Percentiles rank a stretch among this genome's conserved stretches.
These are phyloP conservation scores for Calonectria crousiana DNA, from an alignment of 2,329 filamentous ascomycete species.

Conservation along the genomic window DNA sequence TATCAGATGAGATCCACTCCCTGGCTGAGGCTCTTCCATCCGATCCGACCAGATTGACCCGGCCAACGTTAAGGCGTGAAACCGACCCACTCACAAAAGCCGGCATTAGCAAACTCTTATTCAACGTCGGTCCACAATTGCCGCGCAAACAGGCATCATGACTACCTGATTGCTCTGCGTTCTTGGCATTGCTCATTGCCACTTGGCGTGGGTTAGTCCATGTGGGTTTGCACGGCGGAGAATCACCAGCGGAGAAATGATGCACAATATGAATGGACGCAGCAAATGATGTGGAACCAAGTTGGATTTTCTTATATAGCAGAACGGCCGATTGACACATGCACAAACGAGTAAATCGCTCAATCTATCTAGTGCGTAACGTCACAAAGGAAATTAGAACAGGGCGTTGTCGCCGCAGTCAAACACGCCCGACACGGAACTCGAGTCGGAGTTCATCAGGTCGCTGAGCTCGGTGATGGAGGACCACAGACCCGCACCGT, in stretches of 20 bases:
- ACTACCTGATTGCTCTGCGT: slow-evolving; percentile 12
- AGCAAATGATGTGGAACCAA: slow-evolving; percentile 37
- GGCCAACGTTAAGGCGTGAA: slow-evolving; percentile 7
- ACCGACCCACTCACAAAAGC: slow-evolving; percentile 31
- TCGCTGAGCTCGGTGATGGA: slow-evolving; percentile 48
- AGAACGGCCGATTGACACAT: slow-evolving; percentile 37
- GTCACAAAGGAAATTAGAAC: slow-evolving; percentile 42
- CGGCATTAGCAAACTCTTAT: slow-evolving; percentile 46
- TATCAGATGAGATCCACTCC: slow-evolving; percentile 41
- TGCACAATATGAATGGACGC: slow-evolving; percentile 24
- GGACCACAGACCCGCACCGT: slow-evolving; percentile 51
- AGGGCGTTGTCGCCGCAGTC: slow-evolving; percentile 51
- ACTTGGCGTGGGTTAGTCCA: slow-evolving; percentile 33
- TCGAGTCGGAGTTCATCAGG: slow-evolving; percentile 44
- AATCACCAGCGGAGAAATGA: slow-evolving; percentile 8
- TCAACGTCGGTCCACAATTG: slow-evolving; percentile 44
- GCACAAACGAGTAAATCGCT: slow-evolving; percentile 39
- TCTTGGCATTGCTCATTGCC: slow-evolving; percentile 24
- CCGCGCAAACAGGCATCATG: slow-evolving; percentile 22
- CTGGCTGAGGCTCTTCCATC: slow-evolving; percentile 32
- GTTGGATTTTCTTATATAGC: slow-evolving; percentile 47
- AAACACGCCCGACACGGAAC: slow-evolving; percentile 47
- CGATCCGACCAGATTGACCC: slow-evolving; percentile 38
- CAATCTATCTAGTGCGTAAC: slow-evolving; percentile 28
- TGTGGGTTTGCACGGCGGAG: slow-evolving; percentile 21